phyloP scores from a whole-genome alignment of 164 flowering plant species.

The Nymphaea thermarum region DNA sequence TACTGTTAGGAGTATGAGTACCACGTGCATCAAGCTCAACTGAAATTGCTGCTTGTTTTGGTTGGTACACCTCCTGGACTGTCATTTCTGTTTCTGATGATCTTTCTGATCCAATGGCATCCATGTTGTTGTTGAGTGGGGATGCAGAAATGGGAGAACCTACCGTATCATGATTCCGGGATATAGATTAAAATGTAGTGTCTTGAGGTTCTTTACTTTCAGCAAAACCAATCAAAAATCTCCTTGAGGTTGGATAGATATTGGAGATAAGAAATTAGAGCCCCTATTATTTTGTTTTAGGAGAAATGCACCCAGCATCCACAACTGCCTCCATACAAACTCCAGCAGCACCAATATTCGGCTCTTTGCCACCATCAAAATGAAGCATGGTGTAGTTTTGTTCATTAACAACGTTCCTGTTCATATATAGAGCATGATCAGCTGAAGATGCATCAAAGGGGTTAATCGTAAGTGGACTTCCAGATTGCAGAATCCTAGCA shows the following conservation, averaged over 20 bases:
- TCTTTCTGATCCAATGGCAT: conserved; percentile 10
- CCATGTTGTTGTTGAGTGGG: conserved; percentile 7
- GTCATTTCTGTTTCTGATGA: conserved; percentile 11
- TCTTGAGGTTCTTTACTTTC: conserved; percentile 14
- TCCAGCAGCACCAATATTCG: neutral
- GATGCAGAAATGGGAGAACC: conserved; percentile 10
- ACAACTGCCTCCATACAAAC: neutral
- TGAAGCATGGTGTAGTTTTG: conserved; percentile 1
- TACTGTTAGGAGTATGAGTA: conserved; percentile 7
- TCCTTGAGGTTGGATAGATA: conserved; percentile 14
- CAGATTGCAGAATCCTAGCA: conserved; percentile 27
- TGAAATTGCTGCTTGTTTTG: conserved; percentile 5
- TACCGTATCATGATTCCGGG: conserved; percentile 13
- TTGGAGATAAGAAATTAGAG: conserved; percentile 11
- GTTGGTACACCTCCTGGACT: conserved; percentile 13
- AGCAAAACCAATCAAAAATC: conserved; percentile 17
- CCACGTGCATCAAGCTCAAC: conserved; percentile 13
- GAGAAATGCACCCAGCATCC: neutral
- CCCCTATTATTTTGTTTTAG: neutral
- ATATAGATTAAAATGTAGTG: conserved; percentile 14
- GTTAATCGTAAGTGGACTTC: conserved; percentile 18
- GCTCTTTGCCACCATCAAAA: neutral
- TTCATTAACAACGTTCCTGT: conserved; percentile 22
- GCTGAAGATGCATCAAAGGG: conserved; percentile 44
- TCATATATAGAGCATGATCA: conserved; percentile 20